phyloP scores from a whole-genome alignment of 1,139 yeast species.

The Sugiyamaella japonica region DNA sequence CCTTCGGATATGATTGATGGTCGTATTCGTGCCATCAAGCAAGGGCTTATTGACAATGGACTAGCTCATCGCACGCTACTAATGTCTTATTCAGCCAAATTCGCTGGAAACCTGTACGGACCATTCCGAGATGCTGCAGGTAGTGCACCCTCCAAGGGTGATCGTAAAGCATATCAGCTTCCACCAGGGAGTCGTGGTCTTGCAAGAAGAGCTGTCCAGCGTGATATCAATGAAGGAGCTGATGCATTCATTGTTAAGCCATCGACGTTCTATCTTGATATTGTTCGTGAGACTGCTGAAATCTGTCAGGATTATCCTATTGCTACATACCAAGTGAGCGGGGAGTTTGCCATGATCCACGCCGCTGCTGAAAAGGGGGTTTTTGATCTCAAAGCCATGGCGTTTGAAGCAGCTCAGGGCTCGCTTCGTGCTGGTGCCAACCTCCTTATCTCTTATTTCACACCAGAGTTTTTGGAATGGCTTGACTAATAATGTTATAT shows the following conservation, averaged over 20 bases:
- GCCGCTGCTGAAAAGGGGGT: conserved; percentile 98
- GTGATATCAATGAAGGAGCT: conserved; percentile 92
- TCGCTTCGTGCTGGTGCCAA: conserved; percentile 96
- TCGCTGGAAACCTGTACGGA: conserved; percentile 87
- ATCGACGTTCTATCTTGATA: conserved; percentile 92
- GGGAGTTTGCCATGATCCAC: conserved; percentile 96
- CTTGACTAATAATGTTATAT: conserved; percentile 44
- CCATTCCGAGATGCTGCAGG: conserved; percentile 99
- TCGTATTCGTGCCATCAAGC: conserved; percentile 81
- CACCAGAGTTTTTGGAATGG: conserved; percentile 97
- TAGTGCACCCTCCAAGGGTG: conserved; percentile 85
- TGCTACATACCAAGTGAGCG: conserved; percentile 95
- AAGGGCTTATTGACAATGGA: conserved; percentile 78
- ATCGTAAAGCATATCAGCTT: conserved; percentile 87
- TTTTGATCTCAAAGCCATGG: conserved; percentile 83
- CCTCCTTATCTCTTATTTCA: conserved; percentile 83
- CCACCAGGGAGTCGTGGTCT: conserved; percentile 93
- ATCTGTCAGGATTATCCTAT: conserved; percentile 83
- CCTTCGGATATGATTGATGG: conserved; percentile 99
- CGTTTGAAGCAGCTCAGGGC: conserved; percentile 90
- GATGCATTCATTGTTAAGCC: conserved; percentile 96
- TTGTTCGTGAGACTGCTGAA: conserved; percentile 82
- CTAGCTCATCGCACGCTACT: conserved; percentile 86
- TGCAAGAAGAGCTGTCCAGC: conserved; percentile 83
- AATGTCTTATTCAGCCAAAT: conserved; percentile 94